A percentile compares a stretch with the other conserved stretches of the same genome.
Evolutionary conservation across 2,329 filamentous ascomycete genomes (phyloP).

Genomic region (Immersiporthe knoxdaviesiana): DNA sequence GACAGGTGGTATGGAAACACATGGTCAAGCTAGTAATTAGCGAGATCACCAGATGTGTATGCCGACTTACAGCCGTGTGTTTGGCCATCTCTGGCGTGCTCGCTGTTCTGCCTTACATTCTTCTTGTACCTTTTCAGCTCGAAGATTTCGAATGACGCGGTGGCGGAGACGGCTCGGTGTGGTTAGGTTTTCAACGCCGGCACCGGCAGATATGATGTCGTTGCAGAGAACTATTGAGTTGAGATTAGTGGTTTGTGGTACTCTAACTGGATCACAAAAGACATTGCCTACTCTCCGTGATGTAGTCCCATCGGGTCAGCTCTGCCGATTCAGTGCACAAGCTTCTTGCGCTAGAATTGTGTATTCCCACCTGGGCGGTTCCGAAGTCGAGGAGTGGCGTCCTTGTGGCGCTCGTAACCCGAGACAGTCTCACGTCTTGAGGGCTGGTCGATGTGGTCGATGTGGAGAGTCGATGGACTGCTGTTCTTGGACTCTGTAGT

Average conservation of each 20-base stretch:
- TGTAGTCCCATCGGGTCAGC: not conserved
- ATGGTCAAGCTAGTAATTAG: not conserved
- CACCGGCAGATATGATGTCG: not conserved
- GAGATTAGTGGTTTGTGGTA: not conserved
- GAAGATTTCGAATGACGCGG: not conserved
- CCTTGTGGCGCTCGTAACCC: not conserved
- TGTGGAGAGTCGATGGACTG: no score
- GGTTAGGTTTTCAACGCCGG: not conserved
- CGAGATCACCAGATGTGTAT: not conserved
- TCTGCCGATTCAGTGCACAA: not conserved
- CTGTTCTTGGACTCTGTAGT: not conserved
- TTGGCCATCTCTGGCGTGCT: not conserved
- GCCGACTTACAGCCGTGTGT: not conserved
- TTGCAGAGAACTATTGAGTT: not conserved
- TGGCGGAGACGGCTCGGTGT: not conserved
- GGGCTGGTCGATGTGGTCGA: not conserved
- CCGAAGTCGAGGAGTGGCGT: not conserved
- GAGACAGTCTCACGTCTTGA: not conserved
- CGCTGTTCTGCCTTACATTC: not conserved
- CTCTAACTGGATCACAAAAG: not conserved
- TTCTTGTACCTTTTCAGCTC: not conserved
- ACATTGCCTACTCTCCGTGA: not conserved
- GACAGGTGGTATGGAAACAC: not conserved
- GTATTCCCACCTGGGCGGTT: not conserved
- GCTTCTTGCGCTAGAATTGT: not conserved